Base-by-base conservation (phyloP, 805 yeast genomes). In the Grigorovia humatica region DNA sequence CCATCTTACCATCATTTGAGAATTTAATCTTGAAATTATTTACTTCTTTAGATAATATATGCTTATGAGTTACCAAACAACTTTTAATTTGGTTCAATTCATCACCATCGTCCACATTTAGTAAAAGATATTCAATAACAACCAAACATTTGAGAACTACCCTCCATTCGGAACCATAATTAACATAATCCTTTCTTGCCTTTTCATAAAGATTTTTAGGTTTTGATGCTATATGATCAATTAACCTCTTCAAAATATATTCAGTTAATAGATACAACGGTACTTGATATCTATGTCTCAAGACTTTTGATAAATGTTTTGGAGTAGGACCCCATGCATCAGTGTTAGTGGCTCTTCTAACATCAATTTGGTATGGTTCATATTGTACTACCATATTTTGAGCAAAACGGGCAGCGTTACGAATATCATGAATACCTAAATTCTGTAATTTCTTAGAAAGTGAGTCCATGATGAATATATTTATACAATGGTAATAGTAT, bases 271-370 rank as follows among this genome's bases (percentile, higher is more conserved):
- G 54, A 48, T 58, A 70, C 55, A 58, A 54, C 19, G 63, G 70
- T 8, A 57, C 70, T 54, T 57, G 67, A 46, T 57, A 62, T 52
- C 62, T 55, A 50, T 61, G 60, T 49, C 63, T 60, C 53, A 60
- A 35, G 11, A 70, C 67, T 50, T 70, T 71, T 41, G 63, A 64
- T 55, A 74, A 59, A 54, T 76, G 76, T 44, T 69, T 66, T 5
- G 74, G 65, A 0, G 78, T 71, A 4, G 80, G 80, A 1, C 80
- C 80, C 80, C 80, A 76, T 6, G 74, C 59, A 57, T 76, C 80
- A 4, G 78, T 76, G 48, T 74, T 76, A 15, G 79, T 75, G 7
- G 78, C 72, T 50, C 72, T 72, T 48, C 78, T 62, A 4, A 75
- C 66, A 54, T 67, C 70, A 3, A 65, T 60, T 51, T 67, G 72